phyloP scores from a whole-genome alignment of 805 yeast species.

The Schwanniomyces polymorphus region DNA sequence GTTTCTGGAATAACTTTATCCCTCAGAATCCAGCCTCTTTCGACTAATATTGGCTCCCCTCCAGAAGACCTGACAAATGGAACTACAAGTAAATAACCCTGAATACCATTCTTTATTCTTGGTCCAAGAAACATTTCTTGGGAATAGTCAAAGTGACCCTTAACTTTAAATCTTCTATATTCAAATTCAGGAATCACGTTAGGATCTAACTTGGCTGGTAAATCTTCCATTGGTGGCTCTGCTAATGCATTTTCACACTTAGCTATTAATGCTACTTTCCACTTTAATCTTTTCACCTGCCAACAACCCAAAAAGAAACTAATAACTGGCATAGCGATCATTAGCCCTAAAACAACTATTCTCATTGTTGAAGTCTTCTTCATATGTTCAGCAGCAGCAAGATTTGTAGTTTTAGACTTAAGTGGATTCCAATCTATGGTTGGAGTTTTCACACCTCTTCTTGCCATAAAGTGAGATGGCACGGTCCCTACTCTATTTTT shows the following conservation, averaged over 20 bases:
- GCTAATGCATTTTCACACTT: constrained; percentile 80
- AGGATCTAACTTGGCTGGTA: constrained; percentile 68
- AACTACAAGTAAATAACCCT: constrained; percentile 78
- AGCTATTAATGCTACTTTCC: constrained; percentile 86
- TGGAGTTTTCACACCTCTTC: constrained; percentile 52
- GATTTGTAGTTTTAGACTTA: constrained; percentile 42
- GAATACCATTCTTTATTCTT: constrained; percentile 60
- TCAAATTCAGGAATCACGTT: constrained; percentile 73
- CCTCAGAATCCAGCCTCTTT: constrained; percentile 89
- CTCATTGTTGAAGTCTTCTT: constrained; percentile 35
- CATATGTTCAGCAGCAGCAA: constrained; percentile 39
- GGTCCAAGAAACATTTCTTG: constrained; percentile 95
- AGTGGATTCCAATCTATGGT: constrained; percentile 86
- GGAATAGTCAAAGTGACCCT: constrained; percentile 78
- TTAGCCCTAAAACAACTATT: constrained; percentile 43
- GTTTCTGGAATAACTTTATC: constrained; percentile 56
- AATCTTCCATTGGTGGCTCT: constrained; percentile 59
- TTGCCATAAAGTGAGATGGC: background rate
- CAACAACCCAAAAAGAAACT: constrained; percentile 88
- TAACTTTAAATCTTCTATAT: constrained; percentile 72
- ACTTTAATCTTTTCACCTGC: constrained; percentile 82
- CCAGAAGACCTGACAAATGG: constrained; percentile 78
- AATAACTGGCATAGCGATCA: constrained; percentile 79
- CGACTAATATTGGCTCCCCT: constrained; percentile 76
- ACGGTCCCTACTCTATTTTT: background rate